Evolutionary conservation across 108 stramenopile species (phyloP).

Genomic region (Cyclotella sp.): DNA sequence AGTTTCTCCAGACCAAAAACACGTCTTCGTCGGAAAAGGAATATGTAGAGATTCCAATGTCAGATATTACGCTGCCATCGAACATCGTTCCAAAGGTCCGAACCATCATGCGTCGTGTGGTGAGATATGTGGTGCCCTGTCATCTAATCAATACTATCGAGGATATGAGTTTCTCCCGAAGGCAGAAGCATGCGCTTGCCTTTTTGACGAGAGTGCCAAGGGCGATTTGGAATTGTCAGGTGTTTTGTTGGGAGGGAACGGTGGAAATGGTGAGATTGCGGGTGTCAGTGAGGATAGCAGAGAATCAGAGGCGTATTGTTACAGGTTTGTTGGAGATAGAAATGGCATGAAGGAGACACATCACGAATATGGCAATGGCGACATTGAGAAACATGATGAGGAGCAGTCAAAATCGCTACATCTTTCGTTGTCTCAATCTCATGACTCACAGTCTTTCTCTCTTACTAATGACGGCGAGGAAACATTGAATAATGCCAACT

Average conservation of each 20-base stretch:
- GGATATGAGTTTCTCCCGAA: neutral
- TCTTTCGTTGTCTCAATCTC: neutral
- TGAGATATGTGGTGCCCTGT: neutral
- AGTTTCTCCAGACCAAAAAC: too few relatives aligned
- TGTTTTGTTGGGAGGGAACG: neutral
- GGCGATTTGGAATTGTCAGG: neutral
- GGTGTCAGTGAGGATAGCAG: neutral
- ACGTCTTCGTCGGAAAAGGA: too few relatives aligned
- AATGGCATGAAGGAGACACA: neutral
- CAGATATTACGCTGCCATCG: too few relatives aligned
- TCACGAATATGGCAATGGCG: neutral
- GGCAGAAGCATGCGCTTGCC: neutral
- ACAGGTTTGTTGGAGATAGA: slow-evolving; percentile 1
- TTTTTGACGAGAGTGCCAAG: neutral
- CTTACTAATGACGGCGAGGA: neutral
- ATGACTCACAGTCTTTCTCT: neutral
- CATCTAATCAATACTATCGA: neutral
- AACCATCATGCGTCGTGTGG: neutral
- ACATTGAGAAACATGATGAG: neutral
- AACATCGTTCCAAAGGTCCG: too few relatives aligned
- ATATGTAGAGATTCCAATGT: too few relatives aligned
- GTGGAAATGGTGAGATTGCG: neutral
- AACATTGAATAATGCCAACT: neutral
- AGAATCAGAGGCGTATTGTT: neutral
- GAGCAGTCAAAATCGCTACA: neutral